Percentiles rank a stretch among this genome's conserved stretches.
Evolutionary conservation across 306 rosid species (phyloP).

Genomic region (Glycine soja): DNA sequence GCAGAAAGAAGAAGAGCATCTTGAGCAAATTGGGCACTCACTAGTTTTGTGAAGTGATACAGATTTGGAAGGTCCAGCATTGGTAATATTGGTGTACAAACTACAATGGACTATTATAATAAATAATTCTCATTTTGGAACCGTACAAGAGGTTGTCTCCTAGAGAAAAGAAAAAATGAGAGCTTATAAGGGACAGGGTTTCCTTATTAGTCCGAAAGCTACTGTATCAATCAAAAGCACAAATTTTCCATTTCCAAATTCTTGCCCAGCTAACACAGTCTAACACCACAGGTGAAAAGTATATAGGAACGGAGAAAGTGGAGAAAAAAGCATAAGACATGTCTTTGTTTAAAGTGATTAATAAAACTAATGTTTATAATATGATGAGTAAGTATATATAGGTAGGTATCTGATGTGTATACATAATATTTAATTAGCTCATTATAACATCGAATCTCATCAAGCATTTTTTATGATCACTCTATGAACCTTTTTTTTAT

Average conservation of each 20-base stretch:
- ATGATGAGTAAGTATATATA: neutral
- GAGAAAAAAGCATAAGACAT: neutral
- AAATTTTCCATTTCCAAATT: slow-evolving; percentile 20
- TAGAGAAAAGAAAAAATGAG: neutral
- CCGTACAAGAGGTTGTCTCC: slow-evolving; percentile 52
- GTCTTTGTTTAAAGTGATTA: neutral
- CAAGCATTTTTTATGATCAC: neutral
- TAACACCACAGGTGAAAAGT: slow-evolving; percentile 12
- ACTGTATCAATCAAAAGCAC: slow-evolving; percentile 22
- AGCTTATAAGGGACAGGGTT: slow-evolving; percentile 25
- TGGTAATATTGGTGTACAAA: slow-evolving; percentile 40
- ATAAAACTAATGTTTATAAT: neutral
- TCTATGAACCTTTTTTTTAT: slow-evolving; percentile 33
- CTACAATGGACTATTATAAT: slow-evolving; percentile 40
- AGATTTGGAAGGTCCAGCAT: slow-evolving; percentile 35
- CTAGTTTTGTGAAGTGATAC: neutral
- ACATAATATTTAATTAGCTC: slow-evolving; percentile 27
- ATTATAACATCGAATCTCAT: slow-evolving; percentile 36
- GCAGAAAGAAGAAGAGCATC: slow-evolving; percentile 47
- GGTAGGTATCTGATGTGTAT: neutral
- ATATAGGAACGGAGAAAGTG: slow-evolving; percentile 14
- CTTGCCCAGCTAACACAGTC: neutral
- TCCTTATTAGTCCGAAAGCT: slow-evolving; percentile 30
- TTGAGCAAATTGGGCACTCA: slow-evolving; percentile 21
- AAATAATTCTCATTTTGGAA: slow-evolving; percentile 45